A percentile compares a stretch with the other conserved stretches of the same genome.
These are phyloP conservation scores for Clitopilus passeckerianus DNA, from an alignment of 768 basidiomycete genomes.

Conservation along the genomic window DNA sequence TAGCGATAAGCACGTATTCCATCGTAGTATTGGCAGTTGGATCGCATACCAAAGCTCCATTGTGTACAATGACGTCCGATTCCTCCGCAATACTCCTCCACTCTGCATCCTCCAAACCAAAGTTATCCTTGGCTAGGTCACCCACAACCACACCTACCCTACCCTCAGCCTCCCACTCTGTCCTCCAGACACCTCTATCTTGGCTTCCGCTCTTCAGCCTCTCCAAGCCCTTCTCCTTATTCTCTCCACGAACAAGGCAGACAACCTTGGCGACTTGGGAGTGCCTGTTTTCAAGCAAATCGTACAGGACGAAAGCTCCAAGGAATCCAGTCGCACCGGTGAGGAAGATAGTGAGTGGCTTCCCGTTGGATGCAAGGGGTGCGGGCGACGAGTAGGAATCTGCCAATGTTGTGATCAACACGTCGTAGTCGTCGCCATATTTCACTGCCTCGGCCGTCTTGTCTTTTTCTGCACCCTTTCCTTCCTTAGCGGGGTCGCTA, in stretches of 20 bases:
- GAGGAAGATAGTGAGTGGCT: constrained; percentile 76
- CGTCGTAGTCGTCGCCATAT: constrained; percentile 80
- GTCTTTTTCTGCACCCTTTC: not conserved
- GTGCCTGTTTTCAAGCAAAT: constrained; percentile 56
- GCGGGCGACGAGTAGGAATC: constrained; percentile 59
- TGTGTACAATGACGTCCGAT: constrained; percentile 85
- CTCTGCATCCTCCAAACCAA: constrained; percentile 59
- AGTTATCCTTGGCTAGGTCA: constrained; percentile 70
- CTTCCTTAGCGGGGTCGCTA: not conserved
- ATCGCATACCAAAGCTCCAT: constrained; percentile 85
- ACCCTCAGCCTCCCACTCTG: constrained; percentile 66
- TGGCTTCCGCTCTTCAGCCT: constrained; percentile 68
- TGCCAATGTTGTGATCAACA: constrained; percentile 53
- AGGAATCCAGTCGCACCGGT: constrained; percentile 98
- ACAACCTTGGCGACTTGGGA: constrained; percentile 78
- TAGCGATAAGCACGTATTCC: not conserved
- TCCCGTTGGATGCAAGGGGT: constrained; percentile 40
- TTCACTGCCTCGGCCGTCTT: not conserved
- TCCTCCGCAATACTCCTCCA: constrained; percentile 71
- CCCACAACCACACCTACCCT: constrained; percentile 79
- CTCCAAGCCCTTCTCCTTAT: constrained; percentile 52
- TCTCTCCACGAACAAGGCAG: constrained; percentile 82
- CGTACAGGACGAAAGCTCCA: constrained; percentile 85
- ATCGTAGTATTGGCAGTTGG: not conserved
- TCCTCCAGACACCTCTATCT: constrained; percentile 87